Percentiles rank a stretch among this genome's conserved stretches.
These are phyloP conservation scores for Oryza meyeriana DNA, from an alignment of 176 grass and related monocot genomes.

Conservation along the genomic window DNA sequence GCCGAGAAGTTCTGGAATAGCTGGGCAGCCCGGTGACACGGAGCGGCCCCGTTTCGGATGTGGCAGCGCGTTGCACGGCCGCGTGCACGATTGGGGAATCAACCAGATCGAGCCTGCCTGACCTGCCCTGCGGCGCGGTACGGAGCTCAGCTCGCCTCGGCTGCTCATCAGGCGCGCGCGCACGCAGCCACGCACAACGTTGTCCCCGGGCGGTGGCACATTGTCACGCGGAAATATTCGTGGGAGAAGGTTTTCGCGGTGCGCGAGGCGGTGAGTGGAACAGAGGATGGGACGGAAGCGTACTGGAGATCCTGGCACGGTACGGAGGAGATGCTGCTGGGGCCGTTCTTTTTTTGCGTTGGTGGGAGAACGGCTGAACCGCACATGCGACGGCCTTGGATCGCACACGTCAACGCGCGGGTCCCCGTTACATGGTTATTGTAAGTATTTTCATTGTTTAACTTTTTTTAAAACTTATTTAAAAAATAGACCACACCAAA, in stretches of 20 bases:
- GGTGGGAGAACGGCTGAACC: background rate
- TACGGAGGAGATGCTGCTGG: conserved; percentile 7
- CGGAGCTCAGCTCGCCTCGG: background rate
- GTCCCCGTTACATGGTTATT: background rate
- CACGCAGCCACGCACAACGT: background rate
- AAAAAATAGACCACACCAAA: too few species aligned
- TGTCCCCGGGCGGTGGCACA: background rate
- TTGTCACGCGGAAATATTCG: background rate
- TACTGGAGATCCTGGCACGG: background rate
- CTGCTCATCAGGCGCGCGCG: too few species aligned
- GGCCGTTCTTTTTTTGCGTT: background rate
- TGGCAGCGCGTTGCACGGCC: background rate
- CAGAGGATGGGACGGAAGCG: background rate
- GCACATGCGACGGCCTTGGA: conserved; percentile 21
- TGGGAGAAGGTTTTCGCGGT: too few species aligned
- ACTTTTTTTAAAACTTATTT: too few species aligned
- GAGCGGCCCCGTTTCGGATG: background rate
- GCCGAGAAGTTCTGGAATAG: conserved; percentile 4
- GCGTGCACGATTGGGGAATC: background rate
- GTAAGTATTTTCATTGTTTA: too few species aligned
- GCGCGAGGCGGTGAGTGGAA: background rate
- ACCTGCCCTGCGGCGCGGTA: background rate
- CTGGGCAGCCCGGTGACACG: background rate
- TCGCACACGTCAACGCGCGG: background rate
- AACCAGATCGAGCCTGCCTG: background rate